Conservation (phyloP, 2,329 filamentous ascomycete species). For the Neopestalotiopsis sp. region DNA sequence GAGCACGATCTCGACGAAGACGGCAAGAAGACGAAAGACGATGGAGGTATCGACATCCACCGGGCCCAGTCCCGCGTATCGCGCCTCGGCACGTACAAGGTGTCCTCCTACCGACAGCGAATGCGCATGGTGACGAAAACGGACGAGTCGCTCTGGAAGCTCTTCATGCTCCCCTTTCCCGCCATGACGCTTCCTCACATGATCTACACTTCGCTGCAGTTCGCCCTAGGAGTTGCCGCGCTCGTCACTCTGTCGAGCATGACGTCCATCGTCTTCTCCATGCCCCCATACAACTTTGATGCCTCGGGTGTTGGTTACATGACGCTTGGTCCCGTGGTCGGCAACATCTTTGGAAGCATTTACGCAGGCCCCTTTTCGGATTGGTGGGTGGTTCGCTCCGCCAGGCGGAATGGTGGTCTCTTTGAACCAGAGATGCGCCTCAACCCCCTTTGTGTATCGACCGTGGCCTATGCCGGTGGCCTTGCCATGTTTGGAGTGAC, state of each 20-base stretch:
- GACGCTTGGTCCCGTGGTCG: slow-evolving; percentile 38
- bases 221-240: slow-evolving; percentile 42
- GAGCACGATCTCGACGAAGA: not conserved
- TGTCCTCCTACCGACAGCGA: slow-evolving; percentile 11
- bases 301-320: slow-evolving; percentile 34
- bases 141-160: slow-evolving; percentile 1
- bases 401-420: slow-evolving; percentile 43
- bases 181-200: slow-evolving; percentile 41
- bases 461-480: slow-evolving; percentile 39
- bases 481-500: slow-evolving; percentile 46
- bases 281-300: slow-evolving; percentile 36
- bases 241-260: slow-evolving; percentile 37
- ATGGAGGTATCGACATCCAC: not conserved
- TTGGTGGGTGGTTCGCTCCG: slow-evolving; percentile 40
- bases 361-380: slow-evolving; percentile 46
- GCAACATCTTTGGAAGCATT: slow-evolving; percentile 42
- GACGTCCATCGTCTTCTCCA: slow-evolving; percentile 39
- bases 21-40: slow-evolving; percentile 11
- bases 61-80: not conserved
- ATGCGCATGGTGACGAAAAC: slow-evolving; percentile 18
- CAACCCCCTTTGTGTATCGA: slow-evolving; percentile 31
- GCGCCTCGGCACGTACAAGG: not conserved
- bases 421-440: slow-evolving; percentile 52
- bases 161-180: slow-evolving; percentile 8
- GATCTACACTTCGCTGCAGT: slow-evolving; percentile 43